These are phyloP conservation scores for Baorangia bicolor DNA, from an alignment of 768 basidiomycete species.

Conservation along the genomic window DNA sequence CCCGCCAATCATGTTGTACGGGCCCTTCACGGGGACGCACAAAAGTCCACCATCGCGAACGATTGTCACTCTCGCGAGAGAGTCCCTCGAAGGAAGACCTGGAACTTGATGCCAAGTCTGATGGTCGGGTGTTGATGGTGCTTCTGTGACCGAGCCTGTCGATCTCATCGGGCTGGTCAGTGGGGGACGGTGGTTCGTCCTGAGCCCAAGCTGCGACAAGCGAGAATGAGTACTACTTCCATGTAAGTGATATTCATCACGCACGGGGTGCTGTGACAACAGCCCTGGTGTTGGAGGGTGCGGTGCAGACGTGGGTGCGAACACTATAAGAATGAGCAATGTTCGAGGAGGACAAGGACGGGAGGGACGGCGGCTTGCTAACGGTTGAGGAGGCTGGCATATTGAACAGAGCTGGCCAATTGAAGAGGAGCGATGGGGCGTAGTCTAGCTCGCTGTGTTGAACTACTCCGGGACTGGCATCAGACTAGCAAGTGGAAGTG, in stretches of 20 bases:
- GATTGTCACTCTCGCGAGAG: slow-evolving; percentile 33
- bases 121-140: slow-evolving; percentile 42
- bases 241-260: slow-evolving; percentile 22
- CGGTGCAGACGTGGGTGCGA: slow-evolving; percentile 23
- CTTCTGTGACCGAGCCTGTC: slow-evolving; percentile 30
- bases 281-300: slow-evolving; percentile 45
- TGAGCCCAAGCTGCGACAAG: slow-evolving; percentile 68
- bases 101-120: slow-evolving; percentile 51
- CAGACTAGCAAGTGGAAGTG: neutral
- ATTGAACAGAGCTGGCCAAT: neutral
- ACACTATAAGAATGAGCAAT: slow-evolving; percentile 29
- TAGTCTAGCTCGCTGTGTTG: neutral
- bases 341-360: slow-evolving; percentile 27
- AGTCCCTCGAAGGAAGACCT: slow-evolving; percentile 40
- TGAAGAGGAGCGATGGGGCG: neutral
- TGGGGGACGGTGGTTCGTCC: slow-evolving; percentile 79
- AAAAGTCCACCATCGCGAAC: slow-evolving; percentile 75
- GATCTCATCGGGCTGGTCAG: slow-evolving; percentile 41
- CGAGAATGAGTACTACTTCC: slow-evolving; percentile 3
- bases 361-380: slow-evolving; percentile 19
- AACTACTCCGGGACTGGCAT: neutral
- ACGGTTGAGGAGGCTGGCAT: slow-evolving; percentile 21
- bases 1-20: slow-evolving; percentile 4
- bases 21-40: slow-evolving; percentile 50
- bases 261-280: slow-evolving; percentile 72